Evolutionary conservation across 208 protist species (phyloP), one percentile per base, ranked within the genome.

Genomic region (Wallacemonas sp.): DNA sequence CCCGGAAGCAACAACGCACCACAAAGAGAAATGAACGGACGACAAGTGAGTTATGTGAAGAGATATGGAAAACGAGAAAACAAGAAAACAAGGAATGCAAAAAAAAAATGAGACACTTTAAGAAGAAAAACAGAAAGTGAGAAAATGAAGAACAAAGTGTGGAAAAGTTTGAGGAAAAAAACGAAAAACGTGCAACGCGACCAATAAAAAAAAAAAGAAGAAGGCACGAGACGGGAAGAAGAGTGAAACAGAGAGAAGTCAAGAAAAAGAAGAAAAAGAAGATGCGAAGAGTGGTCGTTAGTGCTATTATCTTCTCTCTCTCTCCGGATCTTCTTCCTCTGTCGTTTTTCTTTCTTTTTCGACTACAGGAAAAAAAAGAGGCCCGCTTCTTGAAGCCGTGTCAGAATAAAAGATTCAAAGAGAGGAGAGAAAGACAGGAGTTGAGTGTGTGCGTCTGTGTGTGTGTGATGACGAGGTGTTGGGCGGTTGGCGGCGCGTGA

Each of bases 51-150:
- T 17, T n/a, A 48, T 30, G 27, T n/a, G 11, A 43, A 2, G 39
- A 33, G 27, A 63, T 8, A 63, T 38, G n/a, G 58, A 58, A 44
- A 54, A 65, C 4, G 44, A 38, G 27, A 55, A 55, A 19, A 43
- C 4, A 65, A 43, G 6, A 41, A 48, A 27, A 48, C 14, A 34
- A 11, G 29, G 32, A 55, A 16, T 8, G 49, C 5, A 57, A 5
- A 61, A 36, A 41, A 33, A 44, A 36, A 63, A 49, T 6, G 39
- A 33, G 24, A 63, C 14, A 41, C 14, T 6, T 41, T 6, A 14
- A 41, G 14, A 64, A 49, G 26, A 49, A 38, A 64, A 27, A 49
- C 6, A 43, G 32, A 65, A 49, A 52, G 6, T 43, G n/a, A 52
- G 23, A 49, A 49, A 65, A 38, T 44, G 12, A 62, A 14, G 12